Conservation (phyloP, 2,329 filamentous ascomycete species). For the Claviceps sp. region DNA sequence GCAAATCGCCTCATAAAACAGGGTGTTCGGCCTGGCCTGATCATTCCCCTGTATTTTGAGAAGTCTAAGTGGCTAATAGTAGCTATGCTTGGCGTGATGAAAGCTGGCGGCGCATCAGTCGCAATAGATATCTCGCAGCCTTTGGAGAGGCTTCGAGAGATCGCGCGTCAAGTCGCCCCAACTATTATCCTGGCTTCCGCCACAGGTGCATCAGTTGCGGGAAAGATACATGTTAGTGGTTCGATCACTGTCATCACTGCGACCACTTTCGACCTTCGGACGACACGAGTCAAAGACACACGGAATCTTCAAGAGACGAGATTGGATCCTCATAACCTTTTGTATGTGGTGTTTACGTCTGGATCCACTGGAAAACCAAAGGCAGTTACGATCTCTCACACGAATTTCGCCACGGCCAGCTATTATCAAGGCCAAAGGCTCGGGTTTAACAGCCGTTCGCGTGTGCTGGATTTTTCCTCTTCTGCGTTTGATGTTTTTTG, state of each 20-base stretch:
- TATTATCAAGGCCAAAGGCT: slow-evolving; percentile 18
- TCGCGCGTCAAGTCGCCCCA: slow-evolving; percentile 23
- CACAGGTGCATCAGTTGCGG: not conserved
- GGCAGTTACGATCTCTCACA: not conserved
- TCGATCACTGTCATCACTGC: not conserved
- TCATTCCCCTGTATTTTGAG: slow-evolving; percentile 36
- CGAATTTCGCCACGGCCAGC: not conserved
- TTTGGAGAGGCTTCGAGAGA: slow-evolving; percentile 28
- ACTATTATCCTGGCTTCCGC: not conserved
- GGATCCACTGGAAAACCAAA: not conserved
- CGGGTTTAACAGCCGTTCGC: slow-evolving; percentile 8
- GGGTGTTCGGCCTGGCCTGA: slow-evolving; percentile 25
- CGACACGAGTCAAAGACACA: no score
- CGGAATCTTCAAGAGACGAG: not conserved
- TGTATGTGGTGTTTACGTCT: not conserved
- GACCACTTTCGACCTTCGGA: no score
- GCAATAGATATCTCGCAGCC: slow-evolving; percentile 34
- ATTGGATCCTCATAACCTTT: not conserved
- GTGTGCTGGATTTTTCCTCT: slow-evolving; percentile 18
- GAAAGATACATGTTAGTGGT: not conserved
- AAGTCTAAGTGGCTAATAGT: slow-evolving; percentile 34
- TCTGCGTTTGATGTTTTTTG: slow-evolving; percentile 6
- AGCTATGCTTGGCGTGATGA: slow-evolving; percentile 33
- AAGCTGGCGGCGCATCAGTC: slow-evolving; percentile 32
- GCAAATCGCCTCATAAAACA: slow-evolving; percentile 24